These are phyloP conservation scores for Suaeda aralocaspica DNA, from an alignment of 148 eudicot genomes.

Conservation along the genomic window DNA sequence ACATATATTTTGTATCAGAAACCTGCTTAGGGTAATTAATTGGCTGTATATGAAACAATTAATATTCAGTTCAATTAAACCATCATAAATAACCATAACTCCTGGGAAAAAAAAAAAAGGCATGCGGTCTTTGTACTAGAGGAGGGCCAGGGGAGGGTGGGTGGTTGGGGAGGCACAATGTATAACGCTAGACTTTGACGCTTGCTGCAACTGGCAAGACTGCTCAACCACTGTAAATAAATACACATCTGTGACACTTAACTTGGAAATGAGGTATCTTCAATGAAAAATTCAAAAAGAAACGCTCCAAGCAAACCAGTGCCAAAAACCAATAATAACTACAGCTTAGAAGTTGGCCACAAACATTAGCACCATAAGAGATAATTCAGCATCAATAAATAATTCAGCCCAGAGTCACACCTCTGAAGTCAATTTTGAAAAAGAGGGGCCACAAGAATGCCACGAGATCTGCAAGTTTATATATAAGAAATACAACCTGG, in stretches of 20 bases:
- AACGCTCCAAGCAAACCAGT: conserved; percentile 70
- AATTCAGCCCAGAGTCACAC: conserved; percentile 35
- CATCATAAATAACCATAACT: too few species aligned
- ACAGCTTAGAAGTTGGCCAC: conserved; percentile 41
- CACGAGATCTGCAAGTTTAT: conserved; percentile 79
- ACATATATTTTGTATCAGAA: too few species aligned
- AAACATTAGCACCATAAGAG: conserved; percentile 9
- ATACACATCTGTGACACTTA: conserved; percentile 25
- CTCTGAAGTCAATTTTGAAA: conserved; percentile 78
- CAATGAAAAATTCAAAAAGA: conserved; percentile 64
- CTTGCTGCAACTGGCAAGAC: not conserved
- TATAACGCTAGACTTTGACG: not conserved
- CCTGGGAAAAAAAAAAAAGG: too few species aligned
- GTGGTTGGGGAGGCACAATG: not conserved
- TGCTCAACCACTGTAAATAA: conserved; percentile 2
- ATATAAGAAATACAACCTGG: conserved; percentile 71
- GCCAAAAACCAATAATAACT: conserved; percentile 63
- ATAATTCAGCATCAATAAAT: not conserved
- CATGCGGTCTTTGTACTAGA: too few species aligned
- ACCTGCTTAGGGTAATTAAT: too few species aligned
- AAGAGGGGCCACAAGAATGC: conserved; percentile 73
- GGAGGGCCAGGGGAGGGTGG: not conserved
- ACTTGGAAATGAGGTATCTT: conserved; percentile 86
- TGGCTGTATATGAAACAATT: too few species aligned
- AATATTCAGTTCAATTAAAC: too few species aligned